Evolutionary conservation across 2,329 filamentous ascomycete genomes (phyloP).

Genomic region (Arthrinium puccinioides): DNA sequence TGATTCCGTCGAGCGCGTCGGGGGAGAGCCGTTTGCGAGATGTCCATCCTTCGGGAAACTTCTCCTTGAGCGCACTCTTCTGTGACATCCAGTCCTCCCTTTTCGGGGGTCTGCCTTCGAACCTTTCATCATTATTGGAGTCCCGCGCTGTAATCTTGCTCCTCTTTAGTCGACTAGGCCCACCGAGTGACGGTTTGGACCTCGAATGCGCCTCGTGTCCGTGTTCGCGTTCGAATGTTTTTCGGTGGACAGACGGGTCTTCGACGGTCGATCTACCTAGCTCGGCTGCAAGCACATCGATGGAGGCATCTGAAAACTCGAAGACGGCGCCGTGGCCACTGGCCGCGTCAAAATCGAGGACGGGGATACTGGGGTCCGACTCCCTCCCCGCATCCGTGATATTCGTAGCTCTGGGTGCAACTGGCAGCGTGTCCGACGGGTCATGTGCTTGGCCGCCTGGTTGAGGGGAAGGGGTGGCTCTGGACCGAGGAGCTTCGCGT

Average conservation of each 20-base stretch:
- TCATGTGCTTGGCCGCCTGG: background rate
- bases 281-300: conserved; percentile 22
- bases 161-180: conserved; percentile 14
- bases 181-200: conserved; percentile 6
- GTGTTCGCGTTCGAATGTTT: too few relatives aligned
- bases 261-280: background rate
- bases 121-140: conserved; percentile 8
- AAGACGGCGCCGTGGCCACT: conserved; percentile 18
- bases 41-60: conserved; percentile 76
- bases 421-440: background rate
- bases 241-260: too few relatives aligned
- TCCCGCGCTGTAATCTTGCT: conserved; percentile 18
- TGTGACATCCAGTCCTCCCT: conserved; percentile 64
- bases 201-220: too few relatives aligned
- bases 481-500: background rate
- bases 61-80: conserved; percentile 66
- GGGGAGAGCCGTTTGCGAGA: conserved; percentile 85
- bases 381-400: conserved; percentile 3
- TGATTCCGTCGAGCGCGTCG: conserved; percentile 84
- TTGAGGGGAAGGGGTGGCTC: background rate
- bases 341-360: conserved; percentile 11
- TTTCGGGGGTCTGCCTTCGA: conserved; percentile 13
- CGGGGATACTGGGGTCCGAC: conserved; percentile 7
- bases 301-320: conserved; percentile 26
- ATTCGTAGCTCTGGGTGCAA: background rate